Evolutionary conservation across 2,329 filamentous ascomycete species (phyloP).

Genomic region (Graphilbum sp.): DNA sequence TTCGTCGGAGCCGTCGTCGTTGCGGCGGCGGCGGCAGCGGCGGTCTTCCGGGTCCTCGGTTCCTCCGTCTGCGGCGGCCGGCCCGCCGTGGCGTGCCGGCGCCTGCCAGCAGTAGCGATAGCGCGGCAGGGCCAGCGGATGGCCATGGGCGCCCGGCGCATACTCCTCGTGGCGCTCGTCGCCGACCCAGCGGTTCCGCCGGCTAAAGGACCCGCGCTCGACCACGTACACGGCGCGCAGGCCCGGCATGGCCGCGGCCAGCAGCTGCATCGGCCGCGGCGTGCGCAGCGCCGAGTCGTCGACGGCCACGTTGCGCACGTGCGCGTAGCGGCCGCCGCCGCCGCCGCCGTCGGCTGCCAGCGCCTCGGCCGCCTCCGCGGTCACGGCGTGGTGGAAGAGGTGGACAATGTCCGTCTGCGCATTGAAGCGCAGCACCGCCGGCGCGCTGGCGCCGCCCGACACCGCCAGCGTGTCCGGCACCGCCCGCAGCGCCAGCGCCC

Average conservation of each 20-base stretch:
- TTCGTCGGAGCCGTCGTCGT: no score
- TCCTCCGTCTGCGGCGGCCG: no score
- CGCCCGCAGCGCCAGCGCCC: conserved; percentile 3
- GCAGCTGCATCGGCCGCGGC: no score
- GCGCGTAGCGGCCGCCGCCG: not conserved
- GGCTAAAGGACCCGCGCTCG: not conserved
- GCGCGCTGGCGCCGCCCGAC: not conserved
- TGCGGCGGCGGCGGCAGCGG: no score
- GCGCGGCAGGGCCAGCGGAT: no score
- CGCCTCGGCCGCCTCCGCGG: no score
- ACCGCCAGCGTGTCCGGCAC: conserved; percentile 8
- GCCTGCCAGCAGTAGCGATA: conserved; percentile 9
- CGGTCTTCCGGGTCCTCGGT: no score
- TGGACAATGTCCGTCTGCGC: conserved; percentile 6
- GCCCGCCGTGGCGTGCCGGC: not conserved
- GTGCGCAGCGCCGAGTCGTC: no score
- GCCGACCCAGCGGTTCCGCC: not conserved
- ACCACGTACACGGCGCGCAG: not conserved
- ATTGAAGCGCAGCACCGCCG: conserved; percentile 6
- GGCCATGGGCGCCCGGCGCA: no score
- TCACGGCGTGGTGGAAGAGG: not conserved
- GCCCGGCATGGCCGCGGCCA: not conserved
- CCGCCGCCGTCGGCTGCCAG: no score
- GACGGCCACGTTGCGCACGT: not conserved
- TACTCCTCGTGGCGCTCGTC: not conserved